Base-by-base conservation (phyloP, 371 early-diverging fungal genomes). In the Mortierella sp. region DNA sequence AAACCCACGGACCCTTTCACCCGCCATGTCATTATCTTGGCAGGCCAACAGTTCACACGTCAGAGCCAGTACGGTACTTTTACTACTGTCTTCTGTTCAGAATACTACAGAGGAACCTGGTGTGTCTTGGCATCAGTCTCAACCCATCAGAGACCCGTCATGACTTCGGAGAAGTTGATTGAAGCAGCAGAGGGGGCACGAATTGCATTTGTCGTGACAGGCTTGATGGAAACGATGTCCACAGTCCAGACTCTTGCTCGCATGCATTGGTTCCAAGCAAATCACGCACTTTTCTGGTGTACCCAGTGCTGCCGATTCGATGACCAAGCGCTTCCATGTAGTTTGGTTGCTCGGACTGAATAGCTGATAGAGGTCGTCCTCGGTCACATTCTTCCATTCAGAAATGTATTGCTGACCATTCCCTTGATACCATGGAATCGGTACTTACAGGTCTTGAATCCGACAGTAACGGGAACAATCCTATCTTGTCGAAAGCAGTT, bases 391-490 rank as follows among this genome's bases (percentile, higher is more conserved):
- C 46, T n/a, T 46, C 63, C 69, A 69, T 0, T 58, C 54, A n/a
- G 62, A 69, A 0, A 53, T 53, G 42, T 62, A 58, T n/a, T 57
- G 57, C 26, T 69, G 54, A 1, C 62, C 69, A 9, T 42, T 1
- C 3, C 12, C 43, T 53, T 57, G 48, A 57, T 61, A 5, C 69
- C 69, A 38, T 57, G 52, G 42, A 62, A 69, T 0, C 63, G 58
- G 31, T 62, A 58, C 31, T 47, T 57, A 62, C 69, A 69, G 18
- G 13, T 0, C 41, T 23, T 23, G 54, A 69, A 62, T 27, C 69
- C 62, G 5, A 62, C 69, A 5, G 58, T 63, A n/a, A 63, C 34
- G 8, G 63, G 58, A 19, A 24, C 23, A 30, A 58, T 47, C 13
- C 31, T 47, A 31, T 62, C 12, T 2, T 16, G 4, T 16, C 14